These are phyloP conservation scores for Nicotiana benthamiana DNA, from an alignment of 257 asterid species.

Conservation along the genomic window DNA sequence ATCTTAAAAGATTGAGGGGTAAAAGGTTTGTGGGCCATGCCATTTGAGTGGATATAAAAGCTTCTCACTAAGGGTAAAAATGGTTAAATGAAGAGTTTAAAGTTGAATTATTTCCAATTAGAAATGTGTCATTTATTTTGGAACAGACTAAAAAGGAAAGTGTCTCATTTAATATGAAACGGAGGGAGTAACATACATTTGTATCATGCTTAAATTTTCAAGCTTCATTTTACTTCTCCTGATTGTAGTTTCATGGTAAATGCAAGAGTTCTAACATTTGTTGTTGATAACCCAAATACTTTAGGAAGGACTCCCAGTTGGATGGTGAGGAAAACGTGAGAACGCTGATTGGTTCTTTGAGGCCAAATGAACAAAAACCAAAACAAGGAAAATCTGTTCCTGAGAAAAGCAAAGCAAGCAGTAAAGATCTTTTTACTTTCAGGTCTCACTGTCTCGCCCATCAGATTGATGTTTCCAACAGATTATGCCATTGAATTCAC, in stretches of 20 bases:
- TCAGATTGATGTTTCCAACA: conserved; percentile 3
- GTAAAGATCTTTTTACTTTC: conserved; percentile 25
- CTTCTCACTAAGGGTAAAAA: too few species aligned
- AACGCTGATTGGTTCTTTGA: conserved; percentile 15
- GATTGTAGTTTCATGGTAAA: background rate
- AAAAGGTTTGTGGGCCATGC: too few species aligned
- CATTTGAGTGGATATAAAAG: too few species aligned
- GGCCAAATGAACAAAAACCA: conserved; percentile 15
- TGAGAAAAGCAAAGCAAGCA: conserved; percentile 18
- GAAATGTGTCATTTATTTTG: too few species aligned
- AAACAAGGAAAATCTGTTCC: conserved; percentile 19
- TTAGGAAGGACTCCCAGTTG: conserved; percentile 17
- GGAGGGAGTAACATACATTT: background rate
- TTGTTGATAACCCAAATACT: background rate
- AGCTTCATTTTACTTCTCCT: conserved; percentile 6
- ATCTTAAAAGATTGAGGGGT: too few species aligned
- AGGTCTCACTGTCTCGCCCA: conserved; percentile 36
- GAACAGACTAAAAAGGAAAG: too few species aligned
- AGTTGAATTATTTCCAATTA: too few species aligned
- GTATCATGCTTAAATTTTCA: conserved; percentile 1
- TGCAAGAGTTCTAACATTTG: background rate
- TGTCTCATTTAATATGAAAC: too few species aligned
- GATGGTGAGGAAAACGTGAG: conserved; percentile 19
- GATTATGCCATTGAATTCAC: background rate
- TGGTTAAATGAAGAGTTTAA: too few species aligned